These are phyloP conservation scores for Raffaelea deltoideospora DNA, from an alignment of 2,329 filamentous ascomycete species.

Conservation along the genomic window DNA sequence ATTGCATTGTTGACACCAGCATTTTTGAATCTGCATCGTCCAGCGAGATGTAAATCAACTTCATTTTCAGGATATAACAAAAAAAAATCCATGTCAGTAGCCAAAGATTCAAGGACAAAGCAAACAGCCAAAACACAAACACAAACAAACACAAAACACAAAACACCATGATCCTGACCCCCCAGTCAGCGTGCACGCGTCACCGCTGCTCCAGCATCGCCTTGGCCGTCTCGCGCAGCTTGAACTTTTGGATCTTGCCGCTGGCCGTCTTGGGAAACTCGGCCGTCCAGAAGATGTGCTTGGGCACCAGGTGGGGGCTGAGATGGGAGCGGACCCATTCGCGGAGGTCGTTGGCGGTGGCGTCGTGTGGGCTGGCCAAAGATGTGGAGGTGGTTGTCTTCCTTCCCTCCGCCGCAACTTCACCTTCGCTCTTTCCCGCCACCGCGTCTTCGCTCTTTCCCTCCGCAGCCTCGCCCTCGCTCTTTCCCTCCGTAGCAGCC, in stretches of 20 bases:
- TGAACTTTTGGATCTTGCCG: constrained; percentile 95
- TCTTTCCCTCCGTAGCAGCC: too few relatives aligned
- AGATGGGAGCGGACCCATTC: constrained; percentile 58
- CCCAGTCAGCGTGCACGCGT: too few relatives aligned
- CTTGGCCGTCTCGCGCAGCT: constrained; percentile 49
- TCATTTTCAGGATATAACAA: not conserved
- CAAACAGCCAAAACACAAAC: not conserved
- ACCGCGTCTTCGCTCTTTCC: too few relatives aligned
- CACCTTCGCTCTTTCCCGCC: too few relatives aligned
- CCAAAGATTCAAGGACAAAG: not conserved
- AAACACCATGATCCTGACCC: not conserved
- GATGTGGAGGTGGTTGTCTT: too few relatives aligned
- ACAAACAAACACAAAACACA: not conserved
- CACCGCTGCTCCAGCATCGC: not conserved
- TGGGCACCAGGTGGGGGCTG: constrained; percentile 66
- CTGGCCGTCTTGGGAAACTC: constrained; percentile 91
- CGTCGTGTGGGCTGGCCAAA: too few relatives aligned
- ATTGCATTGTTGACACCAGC: too few relatives aligned
- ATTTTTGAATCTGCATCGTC: too few relatives aligned
- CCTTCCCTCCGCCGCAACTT: too few relatives aligned
- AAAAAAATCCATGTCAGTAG: not conserved
- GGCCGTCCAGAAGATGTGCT: constrained; percentile 74
- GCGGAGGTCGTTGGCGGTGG: constrained; percentile 44
- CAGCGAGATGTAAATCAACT: not conserved
- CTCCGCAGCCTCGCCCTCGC: too few relatives aligned